Conservation (phyloP, 352 stramenopile species). For the Phytophthora capsici region DNA sequence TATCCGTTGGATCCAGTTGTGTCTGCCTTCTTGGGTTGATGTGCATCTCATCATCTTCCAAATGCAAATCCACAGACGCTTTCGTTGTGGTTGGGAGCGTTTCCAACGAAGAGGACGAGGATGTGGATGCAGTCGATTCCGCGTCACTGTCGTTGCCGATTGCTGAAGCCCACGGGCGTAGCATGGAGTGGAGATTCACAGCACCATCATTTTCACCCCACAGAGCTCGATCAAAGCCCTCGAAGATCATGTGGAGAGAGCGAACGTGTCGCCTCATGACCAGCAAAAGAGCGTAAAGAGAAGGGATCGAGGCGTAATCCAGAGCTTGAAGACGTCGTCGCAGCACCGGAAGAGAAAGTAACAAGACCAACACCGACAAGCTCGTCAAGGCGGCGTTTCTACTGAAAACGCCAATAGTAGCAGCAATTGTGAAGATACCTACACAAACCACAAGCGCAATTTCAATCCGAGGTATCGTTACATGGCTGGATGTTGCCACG, state of each 20-base stretch:
- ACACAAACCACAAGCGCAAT: constrained; percentile 15
- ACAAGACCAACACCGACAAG: not conserved
- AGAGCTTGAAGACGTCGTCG: constrained; percentile 32
- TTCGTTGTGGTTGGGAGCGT: constrained; percentile 12
- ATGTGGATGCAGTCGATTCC: constrained; percentile 26
- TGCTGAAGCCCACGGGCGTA: constrained; percentile 34
- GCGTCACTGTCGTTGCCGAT: constrained; percentile 25
- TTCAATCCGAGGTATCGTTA: constrained; percentile 36
- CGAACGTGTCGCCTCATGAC: constrained; percentile 54
- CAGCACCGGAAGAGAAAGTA: constrained; percentile 2
- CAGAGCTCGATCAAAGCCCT: constrained; percentile 57
- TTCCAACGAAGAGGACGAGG: constrained; percentile 28
- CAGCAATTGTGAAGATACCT: constrained; percentile 7
- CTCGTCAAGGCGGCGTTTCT: constrained; percentile 1
- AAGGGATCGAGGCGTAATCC: constrained; percentile 66
- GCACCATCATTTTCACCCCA: constrained; percentile 76
- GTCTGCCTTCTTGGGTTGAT: not conserved
- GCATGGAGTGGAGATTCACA: constrained; percentile 75
- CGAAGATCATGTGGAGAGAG: constrained; percentile 58
- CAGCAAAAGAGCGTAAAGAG: constrained; percentile 48
- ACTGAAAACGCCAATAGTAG: constrained; percentile 8
- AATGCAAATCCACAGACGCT: constrained; percentile 1
- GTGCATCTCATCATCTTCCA: constrained; percentile 1
- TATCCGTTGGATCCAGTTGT: constrained; percentile 17
- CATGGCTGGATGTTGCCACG: constrained; percentile 56